Base-by-base conservation (phyloP, 2,329 filamentous ascomycete species). In the Nemania sp. region DNA sequence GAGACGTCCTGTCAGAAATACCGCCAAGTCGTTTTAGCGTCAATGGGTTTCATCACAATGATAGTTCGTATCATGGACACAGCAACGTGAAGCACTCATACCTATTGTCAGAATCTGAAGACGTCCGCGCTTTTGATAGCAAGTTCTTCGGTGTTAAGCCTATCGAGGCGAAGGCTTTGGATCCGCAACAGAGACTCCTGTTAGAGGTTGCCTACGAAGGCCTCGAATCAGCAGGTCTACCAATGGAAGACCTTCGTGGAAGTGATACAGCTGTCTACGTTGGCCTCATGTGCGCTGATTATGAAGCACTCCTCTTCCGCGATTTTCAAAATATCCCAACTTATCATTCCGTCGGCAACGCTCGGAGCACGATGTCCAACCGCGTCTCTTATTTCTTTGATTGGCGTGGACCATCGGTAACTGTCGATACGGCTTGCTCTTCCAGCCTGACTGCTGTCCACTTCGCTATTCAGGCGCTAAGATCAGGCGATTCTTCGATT, bases 341-440 rank as follows among this genome's bases (percentile, higher is more conserved):
- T 8, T 53, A 53, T 23, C 15, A 30, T n/a, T 43, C 43, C 2
- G 48, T 36, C 5, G 50, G 50, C 8, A 14, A 20, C 12, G 28
- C 19, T 6, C 19, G 26, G 5, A 37, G 30, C 17, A 22, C 37
- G 5, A 30, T 51, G 3, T 44, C 33, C 33, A 42, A 42, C 8
- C 23, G 40, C 2, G 3, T 42, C 3, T 42, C 40, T 1, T 28
- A 42, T n/a, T 42, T 42, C 15, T 42, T 7, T 15, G 33, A 17
- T 17, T 36, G 33, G 33, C 33, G 14, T n/a, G 33, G 33, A 3
- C 6, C 33, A 70, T 71, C 66, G 0, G 68, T 76, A 59, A 75
- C 73, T 0, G 66, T 78, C 9, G 74, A 78, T 34, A 78, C 76
- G 0, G 76, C 75, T 2, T 78, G 76, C 47, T 75, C 73, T 1